Conservation (phyloP, 148 eudicot species). For the Arctostaphylos glauca region DNA sequence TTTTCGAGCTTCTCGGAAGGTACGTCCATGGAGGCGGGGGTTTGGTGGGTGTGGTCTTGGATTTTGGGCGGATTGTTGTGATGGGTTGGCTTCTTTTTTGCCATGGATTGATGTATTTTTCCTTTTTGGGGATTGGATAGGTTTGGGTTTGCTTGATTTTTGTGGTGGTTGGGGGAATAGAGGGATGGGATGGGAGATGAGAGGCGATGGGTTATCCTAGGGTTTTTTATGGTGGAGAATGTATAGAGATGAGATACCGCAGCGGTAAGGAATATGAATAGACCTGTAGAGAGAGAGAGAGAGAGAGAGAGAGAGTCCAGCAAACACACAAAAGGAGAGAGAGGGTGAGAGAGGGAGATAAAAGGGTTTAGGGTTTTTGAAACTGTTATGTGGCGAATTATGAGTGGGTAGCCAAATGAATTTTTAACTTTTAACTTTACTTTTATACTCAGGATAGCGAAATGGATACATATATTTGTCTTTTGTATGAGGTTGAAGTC, state of each 20-base stretch:
- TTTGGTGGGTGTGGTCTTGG: slow-evolving; percentile 18
- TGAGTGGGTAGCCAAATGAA: no score
- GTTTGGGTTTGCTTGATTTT: neutral
- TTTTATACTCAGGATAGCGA: no score
- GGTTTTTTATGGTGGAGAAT: slow-evolving; percentile 10
- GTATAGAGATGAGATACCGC: neutral
- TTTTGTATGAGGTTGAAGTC: no score
- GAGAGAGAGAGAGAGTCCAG: neutral
- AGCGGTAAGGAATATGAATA: neutral
- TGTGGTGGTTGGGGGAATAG: slow-evolving; percentile 10
- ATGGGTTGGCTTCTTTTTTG: slow-evolving; percentile 58
- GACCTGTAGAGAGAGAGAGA: neutral
- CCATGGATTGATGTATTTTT: slow-evolving; percentile 38
- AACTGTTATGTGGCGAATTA: neutral
- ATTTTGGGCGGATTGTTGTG: slow-evolving; percentile 26
- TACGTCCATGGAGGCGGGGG: slow-evolving; percentile 34
- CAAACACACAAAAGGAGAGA: neutral
- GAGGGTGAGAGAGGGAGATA: neutral
- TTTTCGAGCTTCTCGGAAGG: slow-evolving; percentile 43
- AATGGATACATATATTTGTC: no score
- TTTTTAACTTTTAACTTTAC: no score
- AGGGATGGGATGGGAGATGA: slow-evolving; percentile 12
- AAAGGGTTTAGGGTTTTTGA: neutral
- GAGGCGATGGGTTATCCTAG: slow-evolving; percentile 25
- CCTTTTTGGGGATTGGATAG: neutral